Evolutionary conservation across 2,329 filamentous ascomycete genomes (phyloP), one percentile per base, ranked within the genome.

Genomic region (Phaeosphaeria sp.): DNA sequence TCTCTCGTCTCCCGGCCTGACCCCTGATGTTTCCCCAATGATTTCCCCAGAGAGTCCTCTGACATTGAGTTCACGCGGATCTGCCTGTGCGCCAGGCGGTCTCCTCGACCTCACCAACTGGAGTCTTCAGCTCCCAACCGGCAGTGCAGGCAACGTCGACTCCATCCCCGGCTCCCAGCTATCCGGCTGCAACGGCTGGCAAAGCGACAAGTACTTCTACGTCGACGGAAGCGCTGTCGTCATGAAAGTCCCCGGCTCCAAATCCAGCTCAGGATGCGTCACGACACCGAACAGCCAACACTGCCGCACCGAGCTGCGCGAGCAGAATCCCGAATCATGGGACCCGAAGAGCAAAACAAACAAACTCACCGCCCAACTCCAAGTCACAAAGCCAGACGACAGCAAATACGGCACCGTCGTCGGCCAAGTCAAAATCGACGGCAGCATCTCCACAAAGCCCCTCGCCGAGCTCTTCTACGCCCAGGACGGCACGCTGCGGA

Each of bases 281-380:
- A 80, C 72, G 2, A 81, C 79, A 0, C 59, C 71, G 1, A 73
- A 79, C 67, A 79, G 77, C 64, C 55, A 74, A 46, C 79, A 81
- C 60, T 81, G 79, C 62, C 78, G 78, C 25, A 79, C 76, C 9
- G 79, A 81, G 63, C 67, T 81, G 13, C 77, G 78, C 18, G 79
- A 81, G 66, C 55, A 51, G 17, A 65, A 50, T 27, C 66, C 66
- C 2, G 50, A 49, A 8, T 77, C 76, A 1, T 68, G 78, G 77
- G 65, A 71, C 44, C 76, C 78, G 7, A 73, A 67, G 11, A 64
- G 56, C n/a, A 49, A 55, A 3, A 64, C 59, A n/a, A 80, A 79
- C 59, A 63, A 66, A 2, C 66, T 80, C n/a, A 72, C 58, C 18
- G 76, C 67, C 2, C 64, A 63, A 0, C 63, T 81, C 6, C 57